phyloP scores from a whole-genome alignment of 1,139 yeast species.

The Diutina pseudorugosa region DNA sequence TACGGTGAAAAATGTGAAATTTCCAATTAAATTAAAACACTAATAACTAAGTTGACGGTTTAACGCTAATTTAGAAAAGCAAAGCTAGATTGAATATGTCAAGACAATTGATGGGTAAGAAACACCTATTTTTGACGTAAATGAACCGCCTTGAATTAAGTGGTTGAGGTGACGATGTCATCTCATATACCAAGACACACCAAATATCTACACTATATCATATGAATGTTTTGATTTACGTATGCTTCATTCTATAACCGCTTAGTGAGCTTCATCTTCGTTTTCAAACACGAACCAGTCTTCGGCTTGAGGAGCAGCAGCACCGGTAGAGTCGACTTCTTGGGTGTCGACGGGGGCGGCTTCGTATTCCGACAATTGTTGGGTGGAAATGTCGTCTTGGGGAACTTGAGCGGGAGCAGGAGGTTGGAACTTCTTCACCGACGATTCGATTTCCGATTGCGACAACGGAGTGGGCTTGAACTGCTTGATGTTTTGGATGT shows the following conservation, averaged over 20 bases:
- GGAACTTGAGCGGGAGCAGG: slow-evolving; percentile 71
- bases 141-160: too few relatives aligned
- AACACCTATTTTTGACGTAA: too few relatives aligned
- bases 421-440: slow-evolving; percentile 70
- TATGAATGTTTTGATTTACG: background rate
- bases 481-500: slow-evolving; percentile 74
- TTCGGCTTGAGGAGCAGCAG: slow-evolving; percentile 42
- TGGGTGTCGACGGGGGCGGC: slow-evolving; percentile 63
- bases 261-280: slow-evolving; percentile 39
- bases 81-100: too few relatives aligned
- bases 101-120: too few relatives aligned
- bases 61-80: too few relatives aligned
- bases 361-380: slow-evolving; percentile 68
- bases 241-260: background rate
- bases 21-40: too few relatives aligned
- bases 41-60: too few relatives aligned
- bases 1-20: too few relatives aligned
- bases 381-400: slow-evolving; percentile 59
- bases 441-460: slow-evolving; percentile 63
- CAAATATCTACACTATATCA: background rate
- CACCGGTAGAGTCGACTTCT: slow-evolving; percentile 25
- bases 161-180: too few relatives aligned
- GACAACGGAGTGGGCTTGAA: slow-evolving; percentile 76
- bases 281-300: slow-evolving; percentile 82
- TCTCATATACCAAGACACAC: too few relatives aligned